Evolutionary conservation across 73 alveolate genomes (phyloP), one percentile per base, ranked within the genome.

Genomic region (Halteria grandinella): DNA sequence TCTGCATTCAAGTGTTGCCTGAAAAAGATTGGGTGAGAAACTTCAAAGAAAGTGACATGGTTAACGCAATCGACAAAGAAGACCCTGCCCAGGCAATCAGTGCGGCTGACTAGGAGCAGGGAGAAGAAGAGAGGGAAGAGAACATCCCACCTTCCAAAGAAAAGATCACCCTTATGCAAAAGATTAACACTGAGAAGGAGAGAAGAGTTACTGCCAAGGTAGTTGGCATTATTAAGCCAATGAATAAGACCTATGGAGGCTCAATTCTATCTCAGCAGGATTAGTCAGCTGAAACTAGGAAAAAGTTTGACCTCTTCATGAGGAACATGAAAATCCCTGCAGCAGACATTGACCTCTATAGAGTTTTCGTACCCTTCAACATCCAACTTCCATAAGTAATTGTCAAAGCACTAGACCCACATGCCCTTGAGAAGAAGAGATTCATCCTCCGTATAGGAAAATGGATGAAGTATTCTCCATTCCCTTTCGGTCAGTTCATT

Each of bases 401-500:
- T 4, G 71, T 90, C 23, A 85, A 90, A 49, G 48, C 92, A 18
- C 66, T 66, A 50, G 75, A 75, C 50, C 92, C 90, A 64, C 87
- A 86, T 17, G 81, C 75, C 27, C 73, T 91, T 39, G 94, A 79
- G 60, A 89, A 91, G 66, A 92, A 93, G 72, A 89, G 99, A 55
- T 86, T 95, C 58, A 92, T 95, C 60, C 91, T 95, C 41, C 89
- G 89, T 63, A 62, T 87, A 48, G 98, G 91, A 64, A 87, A 85
- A 27, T 91, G 98, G 98, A 76, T 63, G 11, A 62, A 58, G 18
- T 69, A 64, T 55, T 53, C 87, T 27, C 93, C 94, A 23, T 84
- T 91, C 60, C 99, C 99, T 47, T 55, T 81, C 62, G 98, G 98
- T 17, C 97, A 93, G 37, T 88, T 97, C 71, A 93, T 93, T 3